phyloP scores from a whole-genome alignment of 1,139 yeast genomes.

The Pichia sp. region DNA sequence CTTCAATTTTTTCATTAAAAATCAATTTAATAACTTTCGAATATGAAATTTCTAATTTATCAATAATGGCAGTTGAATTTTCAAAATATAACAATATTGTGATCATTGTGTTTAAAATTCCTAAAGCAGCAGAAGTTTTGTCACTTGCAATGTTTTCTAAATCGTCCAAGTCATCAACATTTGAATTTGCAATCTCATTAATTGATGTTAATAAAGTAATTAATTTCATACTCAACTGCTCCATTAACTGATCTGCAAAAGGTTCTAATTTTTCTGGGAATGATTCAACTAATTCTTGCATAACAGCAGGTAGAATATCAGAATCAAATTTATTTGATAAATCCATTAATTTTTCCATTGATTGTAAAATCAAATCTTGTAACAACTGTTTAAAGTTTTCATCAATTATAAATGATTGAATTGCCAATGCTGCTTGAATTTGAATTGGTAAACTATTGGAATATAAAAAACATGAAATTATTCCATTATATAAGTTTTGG shows the following conservation, averaged over 20 bases:
- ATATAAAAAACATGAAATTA: constrained; percentile 53
- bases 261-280: constrained; percentile 88
- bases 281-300: constrained; percentile 92
- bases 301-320: constrained; percentile 81
- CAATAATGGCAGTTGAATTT: constrained; percentile 62
- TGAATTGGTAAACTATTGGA: constrained; percentile 62
- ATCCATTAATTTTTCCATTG: constrained; percentile 73
- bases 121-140: constrained; percentile 82
- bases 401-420: constrained; percentile 69
- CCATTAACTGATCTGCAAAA: constrained; percentile 82
- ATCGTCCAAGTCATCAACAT: constrained; percentile 39
- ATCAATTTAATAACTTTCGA: constrained; percentile 69
- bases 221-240: constrained; percentile 73
- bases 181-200: constrained; percentile 51
- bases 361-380: constrained; percentile 62
- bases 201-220: constrained; percentile 67
- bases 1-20: constrained; percentile 59
- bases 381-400: constrained; percentile 64
- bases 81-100: constrained; percentile 86
- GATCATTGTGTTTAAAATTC: constrained; percentile 78
- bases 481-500: constrained; percentile 56
- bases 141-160: constrained; percentile 53
- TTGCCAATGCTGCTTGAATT: constrained; percentile 76
- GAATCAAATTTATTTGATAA: constrained; percentile 79
- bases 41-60: constrained; percentile 63